Conservation (phyloP, 352 stramenopile genomes). For the Globisporangium mamillatum region DNA sequence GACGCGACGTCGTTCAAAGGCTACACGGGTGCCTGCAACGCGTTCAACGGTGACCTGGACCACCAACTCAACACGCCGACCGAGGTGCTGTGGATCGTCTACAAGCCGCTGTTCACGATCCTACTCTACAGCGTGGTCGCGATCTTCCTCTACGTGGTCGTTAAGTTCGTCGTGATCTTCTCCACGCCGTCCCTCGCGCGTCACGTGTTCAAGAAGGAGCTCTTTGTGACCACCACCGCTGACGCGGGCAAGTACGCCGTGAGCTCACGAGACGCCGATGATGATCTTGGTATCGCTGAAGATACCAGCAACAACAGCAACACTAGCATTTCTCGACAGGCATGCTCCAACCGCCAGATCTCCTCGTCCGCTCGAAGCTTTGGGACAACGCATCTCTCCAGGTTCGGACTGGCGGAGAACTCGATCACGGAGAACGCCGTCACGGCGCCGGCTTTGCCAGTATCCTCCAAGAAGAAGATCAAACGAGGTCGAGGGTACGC, state of each 20-base stretch:
- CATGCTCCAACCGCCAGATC: not conserved
- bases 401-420: constrained; percentile 6
- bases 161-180: constrained; percentile 13
- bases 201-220: constrained; percentile 8
- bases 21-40: constrained; percentile 20
- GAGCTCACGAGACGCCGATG: not conserved
- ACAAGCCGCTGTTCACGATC: constrained; percentile 17
- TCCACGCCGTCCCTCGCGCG: not conserved
- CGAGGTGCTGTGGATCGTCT: constrained; percentile 16
- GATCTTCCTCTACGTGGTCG: constrained; percentile 16
- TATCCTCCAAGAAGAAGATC: not conserved
- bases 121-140: constrained; percentile 17
- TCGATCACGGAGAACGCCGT: constrained; percentile 9
- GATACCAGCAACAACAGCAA: not conserved
- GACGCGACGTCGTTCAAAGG: constrained; percentile 22
- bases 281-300: not conserved
- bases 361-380: constrained; percentile 1
- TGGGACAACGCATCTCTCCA: not conserved
- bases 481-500: constrained; percentile 11
- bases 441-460: not conserved
- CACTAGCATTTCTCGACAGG: not conserved
- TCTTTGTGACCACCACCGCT: not conserved
- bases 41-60: constrained; percentile 19
- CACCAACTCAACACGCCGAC: constrained; percentile 12
- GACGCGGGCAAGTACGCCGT: not conserved